Evolutionary conservation across 2,329 filamentous ascomycete species (phyloP).

Genomic region (Cladosporium halotolerans): DNA sequence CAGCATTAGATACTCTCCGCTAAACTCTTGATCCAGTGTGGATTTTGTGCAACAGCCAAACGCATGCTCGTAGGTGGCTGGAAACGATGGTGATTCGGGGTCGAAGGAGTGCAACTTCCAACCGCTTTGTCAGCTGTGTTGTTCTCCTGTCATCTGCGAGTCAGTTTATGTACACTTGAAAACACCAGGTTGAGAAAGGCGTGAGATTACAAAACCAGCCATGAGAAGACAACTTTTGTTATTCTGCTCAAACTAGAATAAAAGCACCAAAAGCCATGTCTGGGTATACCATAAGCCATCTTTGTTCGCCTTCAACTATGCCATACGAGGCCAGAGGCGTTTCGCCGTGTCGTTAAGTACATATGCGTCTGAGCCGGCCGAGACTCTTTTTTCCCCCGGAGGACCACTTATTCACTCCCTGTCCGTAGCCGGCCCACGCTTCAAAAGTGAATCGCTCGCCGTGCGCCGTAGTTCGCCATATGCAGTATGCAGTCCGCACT

Average conservation of each 20-base stretch:
- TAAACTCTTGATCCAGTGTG: no score
- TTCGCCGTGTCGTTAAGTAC: constrained; percentile 8
- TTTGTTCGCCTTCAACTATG: background rate
- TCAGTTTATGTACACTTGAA: no score
- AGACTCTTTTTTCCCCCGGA: constrained; percentile 10
- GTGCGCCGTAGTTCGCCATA: constrained; percentile 8
- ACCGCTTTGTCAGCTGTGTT: no score
- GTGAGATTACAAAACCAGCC: no score
- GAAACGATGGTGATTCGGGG: no score
- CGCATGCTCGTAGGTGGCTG: no score
- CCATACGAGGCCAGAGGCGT: constrained; percentile 1
- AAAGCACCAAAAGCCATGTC: constrained; percentile 5
- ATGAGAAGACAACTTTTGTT: background rate
- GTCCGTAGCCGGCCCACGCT: constrained; percentile 5
- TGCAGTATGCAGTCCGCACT: constrained; percentile 8
- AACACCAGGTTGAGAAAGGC: no score
- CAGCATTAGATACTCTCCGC: no score
- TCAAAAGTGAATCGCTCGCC: constrained; percentile 3
- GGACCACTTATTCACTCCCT: constrained; percentile 14
- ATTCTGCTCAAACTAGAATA: constrained; percentile 6
- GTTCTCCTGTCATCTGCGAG: no score
- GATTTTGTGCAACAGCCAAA: no score
- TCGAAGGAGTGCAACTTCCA: no score
- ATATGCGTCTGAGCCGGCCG: constrained; percentile 2
- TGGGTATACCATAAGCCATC: constrained; percentile 11